Conservation (phyloP, 2,329 filamentous ascomycete genomes). For the Colletotrichum ledebouriae region DNA sequence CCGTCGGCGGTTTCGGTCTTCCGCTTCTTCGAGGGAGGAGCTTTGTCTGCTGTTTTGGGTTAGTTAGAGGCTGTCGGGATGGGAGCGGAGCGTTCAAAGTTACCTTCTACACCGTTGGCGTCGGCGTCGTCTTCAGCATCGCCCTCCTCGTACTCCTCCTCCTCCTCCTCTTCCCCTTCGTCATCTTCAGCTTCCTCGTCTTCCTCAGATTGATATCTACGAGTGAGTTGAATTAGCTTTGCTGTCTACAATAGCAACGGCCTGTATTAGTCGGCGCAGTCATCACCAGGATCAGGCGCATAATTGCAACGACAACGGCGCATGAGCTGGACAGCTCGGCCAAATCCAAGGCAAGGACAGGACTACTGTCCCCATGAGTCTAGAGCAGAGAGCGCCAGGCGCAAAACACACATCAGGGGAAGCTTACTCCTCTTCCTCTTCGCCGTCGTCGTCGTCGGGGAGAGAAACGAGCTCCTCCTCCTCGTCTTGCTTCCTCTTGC, state of each 20-base stretch:
- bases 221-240: conserved; percentile 43
- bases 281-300: background rate
- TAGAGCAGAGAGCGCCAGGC: background rate
- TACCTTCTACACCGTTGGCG: conserved; percentile 42
- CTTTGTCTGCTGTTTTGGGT: conserved; percentile 48
- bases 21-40: conserved; percentile 65
- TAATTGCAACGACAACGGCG: conserved; percentile 10
- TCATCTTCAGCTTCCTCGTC: conserved; percentile 57
- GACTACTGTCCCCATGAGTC: too few species aligned
- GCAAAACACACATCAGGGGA: background rate
- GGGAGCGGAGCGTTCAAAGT: background rate
- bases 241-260: background rate
- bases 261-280: background rate
- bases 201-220: conserved; percentile 54
- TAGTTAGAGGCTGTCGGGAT: conserved; percentile 9
- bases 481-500: conserved; percentile 68
- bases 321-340: background rate
- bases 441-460: conserved; percentile 64
- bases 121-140: conserved; percentile 49
- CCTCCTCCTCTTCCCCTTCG: conserved; percentile 55
- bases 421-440: conserved; percentile 68
- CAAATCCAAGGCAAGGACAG: background rate
- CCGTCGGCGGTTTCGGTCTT: conserved; percentile 57
- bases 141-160: conserved; percentile 53
- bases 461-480: conserved; percentile 69